Evolutionary conservation across 345 rosid species (phyloP).

Genomic region (Ceriops tagal): DNA sequence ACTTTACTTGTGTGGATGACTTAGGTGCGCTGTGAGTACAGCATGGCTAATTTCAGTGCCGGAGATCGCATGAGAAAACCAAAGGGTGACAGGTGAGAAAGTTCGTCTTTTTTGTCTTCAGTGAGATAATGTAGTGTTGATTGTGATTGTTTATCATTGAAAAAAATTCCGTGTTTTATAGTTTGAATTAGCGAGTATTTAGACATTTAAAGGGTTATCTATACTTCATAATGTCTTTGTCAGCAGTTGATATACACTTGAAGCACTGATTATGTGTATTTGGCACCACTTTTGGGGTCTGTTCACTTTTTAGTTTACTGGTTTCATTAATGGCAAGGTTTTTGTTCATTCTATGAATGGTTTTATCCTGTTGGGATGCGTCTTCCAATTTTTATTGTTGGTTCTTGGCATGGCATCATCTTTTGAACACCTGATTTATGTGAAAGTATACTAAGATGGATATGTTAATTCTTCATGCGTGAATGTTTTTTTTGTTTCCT

Average conservation of each 20-base stretch:
- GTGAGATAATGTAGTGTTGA: not conserved
- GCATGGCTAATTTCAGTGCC: slow-evolving; percentile 93
- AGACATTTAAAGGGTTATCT: not conserved
- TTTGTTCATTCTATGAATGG: too few relatives aligned
- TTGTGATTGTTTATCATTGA: not conserved
- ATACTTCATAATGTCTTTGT: not conserved
- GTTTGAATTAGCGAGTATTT: not conserved
- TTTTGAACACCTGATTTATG: not conserved
- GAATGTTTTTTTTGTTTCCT: not conserved
- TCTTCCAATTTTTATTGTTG: not conserved
- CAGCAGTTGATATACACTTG: not conserved
- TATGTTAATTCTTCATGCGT: not conserved
- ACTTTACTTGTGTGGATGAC: slow-evolving; percentile 1
- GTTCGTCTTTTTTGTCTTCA: not conserved
- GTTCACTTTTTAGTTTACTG: too few relatives aligned
- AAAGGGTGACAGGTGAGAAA: slow-evolving; percentile 66
- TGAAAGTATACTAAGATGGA: not conserved
- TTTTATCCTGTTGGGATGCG: too few relatives aligned
- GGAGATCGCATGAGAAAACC: slow-evolving; percentile 89
- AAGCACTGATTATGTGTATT: not conserved
- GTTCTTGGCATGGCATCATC: not conserved
- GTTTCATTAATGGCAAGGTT: too few relatives aligned
- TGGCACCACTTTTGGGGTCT: not conserved
- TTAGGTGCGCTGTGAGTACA: slow-evolving; percentile 86
- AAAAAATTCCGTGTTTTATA: not conserved